phyloP scores from a whole-genome alignment of 176 grass and related monocot species.

The Paspalum vaginatum region DNA sequence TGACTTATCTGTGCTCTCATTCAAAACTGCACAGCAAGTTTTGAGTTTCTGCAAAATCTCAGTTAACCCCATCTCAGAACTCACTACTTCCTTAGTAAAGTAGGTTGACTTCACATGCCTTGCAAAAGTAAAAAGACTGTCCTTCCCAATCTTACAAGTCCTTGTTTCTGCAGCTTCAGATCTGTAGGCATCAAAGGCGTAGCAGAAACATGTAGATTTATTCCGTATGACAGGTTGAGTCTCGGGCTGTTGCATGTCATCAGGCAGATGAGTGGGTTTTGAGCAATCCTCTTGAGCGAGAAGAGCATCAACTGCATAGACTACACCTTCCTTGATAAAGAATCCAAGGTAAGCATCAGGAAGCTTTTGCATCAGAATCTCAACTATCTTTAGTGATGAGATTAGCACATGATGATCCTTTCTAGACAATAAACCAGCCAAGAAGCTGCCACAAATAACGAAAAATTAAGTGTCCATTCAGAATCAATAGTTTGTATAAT shows the following conservation, averaged over 20 bases:
- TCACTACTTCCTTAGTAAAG: slow-evolving; percentile 69
- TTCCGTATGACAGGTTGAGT: slow-evolving; percentile 52
- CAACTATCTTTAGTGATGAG: slow-evolving; percentile 76
- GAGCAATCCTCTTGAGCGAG: slow-evolving; percentile 64
- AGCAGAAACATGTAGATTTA: slow-evolving; percentile 83
- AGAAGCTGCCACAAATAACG: slow-evolving; percentile 76
- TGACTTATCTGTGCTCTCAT: slow-evolving; percentile 64
- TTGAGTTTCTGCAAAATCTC: slow-evolving; percentile 86
- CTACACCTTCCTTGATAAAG: slow-evolving; percentile 97
- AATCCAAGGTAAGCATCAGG: slow-evolving; percentile 84
- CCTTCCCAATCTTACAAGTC: slow-evolving; percentile 67
- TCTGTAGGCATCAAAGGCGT: slow-evolving; percentile 70
- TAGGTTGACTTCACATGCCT: slow-evolving; percentile 76
- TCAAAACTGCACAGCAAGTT: slow-evolving; percentile 80
- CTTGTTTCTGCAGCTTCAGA: slow-evolving; percentile 53
- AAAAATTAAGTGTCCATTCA: slow-evolving; percentile 33
- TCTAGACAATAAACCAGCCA: slow-evolving; percentile 84
- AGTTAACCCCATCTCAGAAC: slow-evolving; percentile 68
- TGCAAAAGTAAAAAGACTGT: slow-evolving; percentile 59
- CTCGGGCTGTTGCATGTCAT: slow-evolving; percentile 45
- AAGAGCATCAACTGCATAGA: slow-evolving; percentile 85
- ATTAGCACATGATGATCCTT: slow-evolving; percentile 91
- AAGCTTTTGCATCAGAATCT: slow-evolving; percentile 99
- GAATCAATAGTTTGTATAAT: slow-evolving; percentile 6
- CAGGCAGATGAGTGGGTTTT: slow-evolving; percentile 48